Conservation (phyloP, 2,329 filamentous ascomycete species). For the Fonsecaea pedrosoi region DNA sequence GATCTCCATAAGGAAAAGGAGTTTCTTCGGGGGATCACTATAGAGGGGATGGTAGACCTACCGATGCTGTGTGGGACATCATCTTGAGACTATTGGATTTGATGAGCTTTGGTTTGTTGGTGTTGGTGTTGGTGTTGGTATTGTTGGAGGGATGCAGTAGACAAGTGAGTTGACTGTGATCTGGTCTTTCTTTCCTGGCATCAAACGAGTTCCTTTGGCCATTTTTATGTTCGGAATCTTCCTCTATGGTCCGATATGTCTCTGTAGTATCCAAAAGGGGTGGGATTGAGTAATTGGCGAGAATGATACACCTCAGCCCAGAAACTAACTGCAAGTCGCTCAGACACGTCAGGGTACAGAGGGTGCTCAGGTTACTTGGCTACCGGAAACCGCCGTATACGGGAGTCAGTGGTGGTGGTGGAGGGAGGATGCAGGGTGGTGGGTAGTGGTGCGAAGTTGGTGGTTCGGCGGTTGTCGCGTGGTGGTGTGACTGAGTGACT, state of each 20-base stretch:
- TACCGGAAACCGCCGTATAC: slow-evolving; percentile 19
- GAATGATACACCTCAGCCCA: not conserved
- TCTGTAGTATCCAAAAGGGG: not conserved
- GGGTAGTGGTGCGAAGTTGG: too few relatives aligned
- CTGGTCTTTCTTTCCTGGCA: not conserved
- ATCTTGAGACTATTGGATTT: slow-evolving; percentile 15
- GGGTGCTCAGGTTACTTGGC: not conserved
- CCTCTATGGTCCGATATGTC: slow-evolving; percentile 2
- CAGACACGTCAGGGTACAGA: not conserved
- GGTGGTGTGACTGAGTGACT: not conserved
- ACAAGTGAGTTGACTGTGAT: slow-evolving; percentile 7
- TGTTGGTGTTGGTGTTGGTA: slow-evolving; percentile 3
- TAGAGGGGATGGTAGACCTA: not conserved
- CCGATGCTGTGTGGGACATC: slow-evolving; percentile 32
- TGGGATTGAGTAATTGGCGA: not conserved
- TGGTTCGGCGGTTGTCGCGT: too few relatives aligned
- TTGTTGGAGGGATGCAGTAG: not conserved
- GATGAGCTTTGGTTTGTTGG: not conserved
- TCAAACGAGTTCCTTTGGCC: not conserved
- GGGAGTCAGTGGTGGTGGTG: not conserved
- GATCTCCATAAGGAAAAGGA: not conserved
- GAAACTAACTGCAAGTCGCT: not conserved
- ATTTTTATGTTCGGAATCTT: slow-evolving; percentile 11
- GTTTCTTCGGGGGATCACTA: not conserved
- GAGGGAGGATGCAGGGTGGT: too few relatives aligned